Percentiles rank a stretch among this genome's conserved stretches.
phyloP scores from a whole-genome alignment of 1,139 yeast genomes.

The Blastobotrys raffinosifermentans region DNA sequence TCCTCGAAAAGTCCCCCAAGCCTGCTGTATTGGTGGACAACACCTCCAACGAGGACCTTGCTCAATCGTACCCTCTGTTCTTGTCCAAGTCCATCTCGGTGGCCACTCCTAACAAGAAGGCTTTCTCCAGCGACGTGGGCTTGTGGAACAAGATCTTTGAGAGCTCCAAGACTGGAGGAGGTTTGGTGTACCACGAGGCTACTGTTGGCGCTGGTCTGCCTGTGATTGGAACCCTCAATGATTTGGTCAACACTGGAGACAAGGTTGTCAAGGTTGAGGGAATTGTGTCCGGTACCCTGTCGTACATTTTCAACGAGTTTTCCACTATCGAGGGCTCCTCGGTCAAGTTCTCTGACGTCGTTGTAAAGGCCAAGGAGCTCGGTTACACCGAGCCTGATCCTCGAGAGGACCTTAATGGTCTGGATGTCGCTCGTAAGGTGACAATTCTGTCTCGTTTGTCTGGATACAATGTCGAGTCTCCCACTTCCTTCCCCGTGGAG shows the following conservation, averaged over 20 bases:
- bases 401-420: constrained; percentile 95
- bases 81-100: constrained; percentile 76
- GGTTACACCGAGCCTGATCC: constrained; percentile 99
- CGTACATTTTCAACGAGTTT: constrained; percentile 93
- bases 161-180: constrained; percentile 45
- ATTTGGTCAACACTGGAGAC: constrained; percentile 87
- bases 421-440: constrained; percentile 97
- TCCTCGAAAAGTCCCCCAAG: constrained; percentile 55
- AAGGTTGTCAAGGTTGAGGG: constrained; percentile 89
- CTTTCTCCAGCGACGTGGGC: constrained; percentile 73
- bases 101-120: constrained; percentile 98
- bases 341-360: constrained; percentile 83
- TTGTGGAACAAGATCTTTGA: constrained; percentile 74
- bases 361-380: constrained; percentile 73
- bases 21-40: constrained; percentile 90
- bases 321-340: constrained; percentile 57
- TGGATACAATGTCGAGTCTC: constrained; percentile 81
- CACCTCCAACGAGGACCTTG: constrained; percentile 77
- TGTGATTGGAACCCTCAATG: constrained; percentile 79
- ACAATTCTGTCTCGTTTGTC: constrained; percentile 91
- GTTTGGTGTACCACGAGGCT: constrained; percentile 93
- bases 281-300: constrained; percentile 90
- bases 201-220: constrained; percentile 99
- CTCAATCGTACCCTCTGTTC: constrained; percentile 69
- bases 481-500: constrained; percentile 92